Evolutionary conservation across 1,284 basidiomycete species (phyloP), one percentile per base, ranked within the genome.

Genomic region (Papiliotrema terrestris): DNA sequence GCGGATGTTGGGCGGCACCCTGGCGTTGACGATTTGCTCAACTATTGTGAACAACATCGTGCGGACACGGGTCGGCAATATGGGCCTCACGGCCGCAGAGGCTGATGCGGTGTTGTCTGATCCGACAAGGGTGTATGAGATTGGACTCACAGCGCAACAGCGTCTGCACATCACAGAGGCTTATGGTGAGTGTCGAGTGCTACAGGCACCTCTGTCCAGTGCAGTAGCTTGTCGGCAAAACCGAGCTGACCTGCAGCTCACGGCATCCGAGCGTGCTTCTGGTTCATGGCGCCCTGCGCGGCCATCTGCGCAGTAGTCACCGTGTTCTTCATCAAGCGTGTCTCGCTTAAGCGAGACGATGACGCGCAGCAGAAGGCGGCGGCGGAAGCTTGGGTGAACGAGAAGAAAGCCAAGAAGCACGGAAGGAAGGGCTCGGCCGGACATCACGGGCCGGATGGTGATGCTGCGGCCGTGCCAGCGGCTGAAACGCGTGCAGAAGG

Each of bases 351-450:
- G 36, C 58, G 70, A 25, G 66, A 57, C 8, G 74, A 76, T 51
- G 74, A 75, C 42, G 67, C 59, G 13, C 62, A 47, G 20, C 62
- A 69, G 56, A 76, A 73, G 59, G 68, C 59, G 9, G 69, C 71
- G 51, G 71, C 67, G 13, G 74, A 76, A 51, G 67, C 67, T 23
- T 72, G 74, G 72, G 54, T 69, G 4, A 64, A 71, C 36, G 62
- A 60, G 32, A 68, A 67, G 49, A 67, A 67, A 47, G 61, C 45
- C 4, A 64, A 62, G 51, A 51, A 56, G 36, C 44, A 50, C 6
- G 44, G 35, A 11, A 37, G 49, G 19, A 37, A 35, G 41, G 25
- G 32, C 17, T 32, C 25, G 23, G 23, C 14, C 29, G 29, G 29
- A 5, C 6, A 32, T 32, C n/a, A 36, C 14, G 3, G 3, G 4